Evolutionary conservation across 2,329 filamentous ascomycete genomes (phyloP).

Genomic region (Cladophialophora carrionii): DNA sequence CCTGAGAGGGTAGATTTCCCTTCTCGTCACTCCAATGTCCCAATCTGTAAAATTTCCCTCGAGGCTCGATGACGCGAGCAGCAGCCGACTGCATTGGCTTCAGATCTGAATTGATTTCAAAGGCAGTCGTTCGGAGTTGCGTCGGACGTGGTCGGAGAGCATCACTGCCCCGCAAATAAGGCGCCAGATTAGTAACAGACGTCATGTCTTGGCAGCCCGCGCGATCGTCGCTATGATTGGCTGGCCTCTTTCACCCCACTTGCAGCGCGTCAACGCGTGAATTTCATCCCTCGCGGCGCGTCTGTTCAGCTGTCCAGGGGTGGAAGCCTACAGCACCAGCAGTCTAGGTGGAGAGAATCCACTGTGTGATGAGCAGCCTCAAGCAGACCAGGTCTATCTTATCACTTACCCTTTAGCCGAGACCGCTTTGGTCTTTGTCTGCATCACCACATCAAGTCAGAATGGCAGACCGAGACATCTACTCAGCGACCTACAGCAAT

Average conservation of each 20-base stretch:
- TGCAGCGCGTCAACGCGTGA: conserved; percentile 12
- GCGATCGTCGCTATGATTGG: not conserved
- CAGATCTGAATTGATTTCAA: conserved; percentile 16
- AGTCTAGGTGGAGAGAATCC: conserved; percentile 4
- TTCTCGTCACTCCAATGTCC: not conserved
- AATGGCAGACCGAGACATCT: conserved; percentile 54
- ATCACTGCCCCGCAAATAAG: not conserved
- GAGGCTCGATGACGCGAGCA: conserved; percentile 14
- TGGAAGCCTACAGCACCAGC: not conserved
- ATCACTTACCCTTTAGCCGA: not conserved
- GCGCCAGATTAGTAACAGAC: not conserved
- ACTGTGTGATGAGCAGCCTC: not conserved
- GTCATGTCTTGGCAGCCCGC: not conserved
- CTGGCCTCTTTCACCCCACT: conserved; percentile 3
- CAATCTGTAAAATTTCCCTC: not conserved
- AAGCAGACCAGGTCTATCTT: conserved; percentile 1
- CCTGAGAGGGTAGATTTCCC: conserved; percentile 5
- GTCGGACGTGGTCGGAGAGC: too few species aligned
- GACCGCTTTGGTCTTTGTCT: not conserved
- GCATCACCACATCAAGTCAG: not conserved
- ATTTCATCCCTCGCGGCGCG: conserved; percentile 14
- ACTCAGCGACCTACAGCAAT: conserved; percentile 69
- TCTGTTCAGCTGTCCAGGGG: not conserved
- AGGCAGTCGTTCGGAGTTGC: conserved; percentile 9
- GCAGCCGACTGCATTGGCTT: not conserved